Conservation (phyloP, 345 rosid species). For the Eutrema heterophyllum region DNA sequence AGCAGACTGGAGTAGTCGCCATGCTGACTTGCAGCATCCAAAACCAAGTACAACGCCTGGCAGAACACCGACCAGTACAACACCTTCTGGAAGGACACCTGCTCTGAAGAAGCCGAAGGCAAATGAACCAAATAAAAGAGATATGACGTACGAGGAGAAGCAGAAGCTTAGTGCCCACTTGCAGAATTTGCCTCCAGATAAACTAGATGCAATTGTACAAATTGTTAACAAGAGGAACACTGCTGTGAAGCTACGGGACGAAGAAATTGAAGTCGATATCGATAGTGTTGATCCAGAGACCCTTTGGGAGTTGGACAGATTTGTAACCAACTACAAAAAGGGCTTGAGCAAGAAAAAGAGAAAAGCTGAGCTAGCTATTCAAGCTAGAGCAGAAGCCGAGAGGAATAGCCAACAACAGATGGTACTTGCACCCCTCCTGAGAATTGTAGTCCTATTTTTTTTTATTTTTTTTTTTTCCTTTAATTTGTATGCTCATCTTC, state of each 20-base stretch:
- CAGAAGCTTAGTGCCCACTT: conserved; percentile 91
- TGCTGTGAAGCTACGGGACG: conserved; percentile 69
- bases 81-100: conserved; percentile 85
- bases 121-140: conserved; percentile 90
- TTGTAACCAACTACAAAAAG: conserved; percentile 91
- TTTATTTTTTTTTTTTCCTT: background rate
- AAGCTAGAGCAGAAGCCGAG: conserved; percentile 70
- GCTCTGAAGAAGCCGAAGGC: conserved; percentile 94
- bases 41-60: conserved; percentile 47
- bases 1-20: conserved; percentile 61
- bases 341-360: conserved; percentile 96
- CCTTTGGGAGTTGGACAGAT: conserved; percentile 98
- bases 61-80: conserved; percentile 46
- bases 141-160: conserved; percentile 97
- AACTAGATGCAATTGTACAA: conserved; percentile 89
- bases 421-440: conserved; percentile 37
- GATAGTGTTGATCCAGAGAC: conserved; percentile 97
- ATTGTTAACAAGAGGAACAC: conserved; percentile 93
- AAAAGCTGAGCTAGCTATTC: conserved; percentile 85
- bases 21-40: conserved; percentile 41
- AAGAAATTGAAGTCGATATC: conserved; percentile 96
- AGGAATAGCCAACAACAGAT: conserved; percentile 49
- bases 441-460: background rate
- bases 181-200: conserved; percentile 86
- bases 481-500: background rate